Base-by-base conservation (phyloP, 257 asterid genomes). In the Nyctanthes arbortristis region DNA sequence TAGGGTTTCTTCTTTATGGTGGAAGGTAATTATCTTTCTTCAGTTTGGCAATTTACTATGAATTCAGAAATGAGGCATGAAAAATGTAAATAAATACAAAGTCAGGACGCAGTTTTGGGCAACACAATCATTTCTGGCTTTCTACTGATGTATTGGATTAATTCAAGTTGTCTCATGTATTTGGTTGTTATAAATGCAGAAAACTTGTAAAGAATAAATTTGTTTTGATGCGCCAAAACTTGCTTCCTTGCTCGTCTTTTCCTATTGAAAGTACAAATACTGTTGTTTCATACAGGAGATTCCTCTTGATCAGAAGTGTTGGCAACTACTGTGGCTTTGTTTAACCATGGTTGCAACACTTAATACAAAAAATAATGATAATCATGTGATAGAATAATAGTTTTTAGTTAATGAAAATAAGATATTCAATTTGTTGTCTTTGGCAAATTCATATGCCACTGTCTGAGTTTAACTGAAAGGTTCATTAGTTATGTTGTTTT, bases 1-100 rank as follows among this genome's bases (percentile, higher is more conserved):
- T 93, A 76, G 97, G 97, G 43, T 93, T 93, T 82, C 96, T 91
- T 74, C 88, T 93, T 43, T 93, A 93, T 72, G 99, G 99, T 68
- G 99, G 99, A 86, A 91, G 99, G 99, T 93, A 84, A 35, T 58
- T 25, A 13, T 27, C n/a, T 45, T 65, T 59, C 33, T 67, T 63
- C 30, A 28, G 43, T 60, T 66, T 43, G 30, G 14, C 52, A 29
- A 29, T 36, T 70, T 36, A 68, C 37, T 24, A 14, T 32, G 24
- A 40, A 67, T 8, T 43, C 57, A 40, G 30, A 55, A 68, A 18
- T 58, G 29, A 14, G 52, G 28, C 7, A 49, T 52, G 31, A 52
- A 52, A n/a, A 52, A 20, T 22, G 31, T 52, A 52, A 20, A 24
- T 3, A 22, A 52, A 10, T 52, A 52, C 29, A 20, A 24, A 52